Evolutionary conservation across 148 eudicot genomes (phyloP), one percentile per base, ranked within the genome.

Genomic region (Pharnaceum exiguum): DNA sequence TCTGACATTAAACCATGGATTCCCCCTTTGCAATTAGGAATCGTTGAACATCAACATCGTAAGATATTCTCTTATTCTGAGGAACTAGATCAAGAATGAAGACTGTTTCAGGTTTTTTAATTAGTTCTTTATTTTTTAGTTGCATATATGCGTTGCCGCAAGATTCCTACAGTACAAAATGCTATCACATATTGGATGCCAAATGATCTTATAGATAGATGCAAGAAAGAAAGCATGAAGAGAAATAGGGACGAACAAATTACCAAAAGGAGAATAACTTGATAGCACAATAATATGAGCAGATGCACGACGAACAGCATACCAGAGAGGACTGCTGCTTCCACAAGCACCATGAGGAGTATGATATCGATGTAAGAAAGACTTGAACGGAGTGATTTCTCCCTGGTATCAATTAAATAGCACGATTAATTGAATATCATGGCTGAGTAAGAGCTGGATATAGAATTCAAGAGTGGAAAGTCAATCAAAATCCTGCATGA

Each of bases 251-350:
- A 57, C 4, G 35, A 38, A n/a, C 10, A 57, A 3, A 42, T 69
- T 80, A 90, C 97, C 97, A 65, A 75, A 90, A 30, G 95, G 83
- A 57, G 97, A 90, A 57, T 90, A 90, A 71, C 83, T 83, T 55
- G 97, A 86, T 12, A 90, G 66, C 62, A 86, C 90, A 70, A 90
- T 86, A 4, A 90, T 75, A 69, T 90, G 97, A 66, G 95, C 95
- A 51, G 97, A 84, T 65, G 86, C 97, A 62, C 97, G 82, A 31
- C 91, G 80, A 28, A 87, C 50, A 12, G 95, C 76, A 73, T 90
- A 90, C 97, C 97, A 90, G 31, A 84, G 77, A 66, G 95, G 87
- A 63, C 58, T 68, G 59, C 65, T 80, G 79, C 95, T 90, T 51
- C 67, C 57, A 22, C 83, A 78, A 42, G 97, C 86, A 21, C 38